Conservation (phyloP, 202 grass and related monocot species). For the Elaeis oleifera region DNA sequence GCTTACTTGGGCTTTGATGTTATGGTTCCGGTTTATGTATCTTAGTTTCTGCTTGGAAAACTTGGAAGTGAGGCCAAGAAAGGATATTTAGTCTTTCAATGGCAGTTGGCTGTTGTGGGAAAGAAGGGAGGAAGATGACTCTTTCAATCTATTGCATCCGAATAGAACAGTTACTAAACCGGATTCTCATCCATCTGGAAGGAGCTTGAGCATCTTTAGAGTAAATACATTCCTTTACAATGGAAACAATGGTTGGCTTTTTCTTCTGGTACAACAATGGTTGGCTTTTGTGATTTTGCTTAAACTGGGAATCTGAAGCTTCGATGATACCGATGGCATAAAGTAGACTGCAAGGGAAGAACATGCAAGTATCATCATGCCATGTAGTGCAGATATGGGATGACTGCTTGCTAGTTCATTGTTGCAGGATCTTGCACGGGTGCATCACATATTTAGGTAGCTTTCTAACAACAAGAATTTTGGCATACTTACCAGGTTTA, state of each 20-base stretch:
- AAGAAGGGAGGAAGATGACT: conserved; percentile 54
- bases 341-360: no score
- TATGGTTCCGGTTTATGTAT: conserved; percentile 36
- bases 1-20: conserved; percentile 59
- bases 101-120: conserved; percentile 54
- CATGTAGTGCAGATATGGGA: no score
- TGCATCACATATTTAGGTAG: background rate
- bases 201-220: conserved; percentile 44
- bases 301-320: no score
- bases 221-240: no score
- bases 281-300: no score
- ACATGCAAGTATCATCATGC: no score
- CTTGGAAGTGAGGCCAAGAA: conserved; percentile 34
- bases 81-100: conserved; percentile 21
- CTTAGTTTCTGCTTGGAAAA: conserved; percentile 65
- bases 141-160: conserved; percentile 49
- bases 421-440: background rate
- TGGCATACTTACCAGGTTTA: no score
- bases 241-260: no score
- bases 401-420: no score
- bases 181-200: conserved; percentile 39
- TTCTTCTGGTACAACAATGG: no score
- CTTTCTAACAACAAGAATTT: no score
- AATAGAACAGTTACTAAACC: conserved; percentile 32
- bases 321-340: no score